These are phyloP conservation scores for Westerdykella sp. DNA, from an alignment of 2,329 filamentous ascomycete genomes.

Conservation along the genomic window DNA sequence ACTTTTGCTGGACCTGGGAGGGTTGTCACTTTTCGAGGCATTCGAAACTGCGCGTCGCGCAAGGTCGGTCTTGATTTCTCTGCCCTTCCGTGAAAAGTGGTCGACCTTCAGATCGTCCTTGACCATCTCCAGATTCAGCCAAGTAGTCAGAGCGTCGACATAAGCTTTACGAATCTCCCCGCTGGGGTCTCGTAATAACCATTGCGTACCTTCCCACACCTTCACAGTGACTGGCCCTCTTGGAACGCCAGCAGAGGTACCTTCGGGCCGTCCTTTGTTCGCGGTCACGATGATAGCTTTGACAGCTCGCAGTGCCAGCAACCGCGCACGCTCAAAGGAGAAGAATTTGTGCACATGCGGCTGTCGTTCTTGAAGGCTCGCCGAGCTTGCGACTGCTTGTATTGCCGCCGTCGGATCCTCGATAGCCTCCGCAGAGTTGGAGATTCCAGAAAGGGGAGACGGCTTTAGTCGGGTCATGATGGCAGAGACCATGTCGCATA, in stretches of 20 bases:
- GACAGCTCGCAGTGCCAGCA: constrained; percentile 67
- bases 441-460: constrained; percentile 39
- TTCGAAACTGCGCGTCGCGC: constrained; percentile 63
- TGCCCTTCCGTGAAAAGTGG: constrained; percentile 48
- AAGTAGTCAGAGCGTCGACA: constrained; percentile 72
- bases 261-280: constrained; percentile 48
- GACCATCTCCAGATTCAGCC: constrained; percentile 76
- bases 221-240: constrained; percentile 70
- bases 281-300: constrained; percentile 78
- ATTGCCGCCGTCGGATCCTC: constrained; percentile 47
- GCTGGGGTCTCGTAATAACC: constrained; percentile 76
- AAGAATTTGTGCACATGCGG: constrained; percentile 53
- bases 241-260: constrained; percentile 50
- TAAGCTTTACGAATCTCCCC: constrained; percentile 78
- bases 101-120: constrained; percentile 57
- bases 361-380: constrained; percentile 48
- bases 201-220: constrained; percentile 95
- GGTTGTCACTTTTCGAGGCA: constrained; percentile 56
- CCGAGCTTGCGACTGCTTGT: constrained; percentile 43
- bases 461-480: constrained; percentile 76
- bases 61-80: constrained; percentile 40
- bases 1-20: constrained; percentile 50
- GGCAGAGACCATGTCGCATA: constrained; percentile 84
- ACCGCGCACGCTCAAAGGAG: constrained; percentile 55
- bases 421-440: constrained; percentile 44